Percentiles rank a stretch among this genome's conserved stretches.
Evolutionary conservation across 2,329 filamentous ascomycete species (phyloP).

Genomic region (Claviceps sp.): DNA sequence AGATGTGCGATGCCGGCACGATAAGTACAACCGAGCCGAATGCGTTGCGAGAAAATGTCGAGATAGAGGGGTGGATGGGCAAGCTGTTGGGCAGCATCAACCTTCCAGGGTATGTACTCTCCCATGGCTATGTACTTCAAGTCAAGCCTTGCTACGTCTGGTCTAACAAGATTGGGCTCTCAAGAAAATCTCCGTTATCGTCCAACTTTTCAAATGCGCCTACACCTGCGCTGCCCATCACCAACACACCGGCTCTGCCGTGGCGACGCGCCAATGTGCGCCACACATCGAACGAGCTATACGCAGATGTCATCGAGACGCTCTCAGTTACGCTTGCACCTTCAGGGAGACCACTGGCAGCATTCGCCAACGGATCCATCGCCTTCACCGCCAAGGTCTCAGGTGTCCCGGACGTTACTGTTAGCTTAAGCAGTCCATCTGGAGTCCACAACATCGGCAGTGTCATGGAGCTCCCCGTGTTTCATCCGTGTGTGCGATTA

Average conservation of each 20-base stretch:
- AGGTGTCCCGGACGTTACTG: constrained; percentile 77
- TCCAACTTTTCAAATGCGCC: constrained; percentile 25
- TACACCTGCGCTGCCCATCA: constrained; percentile 26
- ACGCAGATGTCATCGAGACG: constrained; percentile 89
- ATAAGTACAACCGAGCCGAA: constrained; percentile 88
- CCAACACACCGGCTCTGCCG: constrained; percentile 49
- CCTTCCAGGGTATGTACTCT: constrained; percentile 50
- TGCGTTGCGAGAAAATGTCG: constrained; percentile 78
- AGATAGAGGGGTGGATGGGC: constrained; percentile 81
- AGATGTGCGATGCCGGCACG: constrained; percentile 93
- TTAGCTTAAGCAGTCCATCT: constrained; percentile 67
- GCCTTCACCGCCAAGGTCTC: constrained; percentile 93
- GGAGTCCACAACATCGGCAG: constrained; percentile 63
- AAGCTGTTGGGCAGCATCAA: constrained; percentile 81
- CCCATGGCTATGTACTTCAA: no score
- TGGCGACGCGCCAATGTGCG: constrained; percentile 88
- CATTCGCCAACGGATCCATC: constrained; percentile 82
- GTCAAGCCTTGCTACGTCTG: neutral
- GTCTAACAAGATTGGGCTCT: neutral
- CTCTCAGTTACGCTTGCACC: constrained; percentile 79
- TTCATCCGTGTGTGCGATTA: constrained; percentile 87
- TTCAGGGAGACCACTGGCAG: constrained; percentile 74
- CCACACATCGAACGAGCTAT: constrained; percentile 93
- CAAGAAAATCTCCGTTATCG: constrained; percentile 28
- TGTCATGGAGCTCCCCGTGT: constrained; percentile 78